These are phyloP conservation scores for Microcos paniculata DNA, from an alignment of 345 rosid species.

Conservation along the genomic window DNA sequence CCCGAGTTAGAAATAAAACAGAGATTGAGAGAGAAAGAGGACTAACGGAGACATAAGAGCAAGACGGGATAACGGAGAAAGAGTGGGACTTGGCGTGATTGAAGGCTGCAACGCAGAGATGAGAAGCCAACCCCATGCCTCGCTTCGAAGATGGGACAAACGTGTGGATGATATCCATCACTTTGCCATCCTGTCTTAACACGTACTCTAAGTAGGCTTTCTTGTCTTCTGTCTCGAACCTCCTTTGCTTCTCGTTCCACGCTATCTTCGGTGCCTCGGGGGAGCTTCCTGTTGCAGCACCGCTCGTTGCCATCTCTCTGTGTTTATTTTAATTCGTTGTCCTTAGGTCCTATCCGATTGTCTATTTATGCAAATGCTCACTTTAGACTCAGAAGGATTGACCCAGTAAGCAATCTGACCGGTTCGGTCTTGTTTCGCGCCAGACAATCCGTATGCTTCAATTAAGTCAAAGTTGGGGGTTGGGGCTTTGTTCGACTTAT, in stretches of 20 bases:
- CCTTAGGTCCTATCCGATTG: too few species aligned
- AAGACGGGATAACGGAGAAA: constrained; percentile 65
- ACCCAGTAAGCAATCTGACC: background rate
- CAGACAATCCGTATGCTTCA: background rate
- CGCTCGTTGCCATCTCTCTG: constrained; percentile 25
- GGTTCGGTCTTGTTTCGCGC: background rate
- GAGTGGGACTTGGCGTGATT: constrained; percentile 67
- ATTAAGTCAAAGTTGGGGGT: background rate
- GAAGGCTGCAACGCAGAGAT: constrained; percentile 75
- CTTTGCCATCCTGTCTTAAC: constrained; percentile 47
- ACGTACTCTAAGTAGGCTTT: constrained; percentile 71
- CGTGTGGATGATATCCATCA: constrained; percentile 78
- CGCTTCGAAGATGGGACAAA: constrained; percentile 78
- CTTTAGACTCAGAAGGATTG: background rate
- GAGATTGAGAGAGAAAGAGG: background rate
- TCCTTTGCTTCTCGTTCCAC: constrained; percentile 48
- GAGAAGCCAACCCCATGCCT: constrained; percentile 85
- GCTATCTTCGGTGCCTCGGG: constrained; percentile 49
- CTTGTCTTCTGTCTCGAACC: constrained; percentile 92
- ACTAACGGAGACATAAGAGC: constrained; percentile 82
- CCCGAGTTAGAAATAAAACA: background rate
- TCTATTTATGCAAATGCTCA: background rate
- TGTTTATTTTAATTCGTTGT: background rate
- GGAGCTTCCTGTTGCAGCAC: constrained; percentile 13
- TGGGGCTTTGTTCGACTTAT: background rate